Percentiles rank a stretch among this genome's conserved stretches.
Conservation (phyloP, 768 basidiomycete species). For the Boletellus sp. region DNA sequence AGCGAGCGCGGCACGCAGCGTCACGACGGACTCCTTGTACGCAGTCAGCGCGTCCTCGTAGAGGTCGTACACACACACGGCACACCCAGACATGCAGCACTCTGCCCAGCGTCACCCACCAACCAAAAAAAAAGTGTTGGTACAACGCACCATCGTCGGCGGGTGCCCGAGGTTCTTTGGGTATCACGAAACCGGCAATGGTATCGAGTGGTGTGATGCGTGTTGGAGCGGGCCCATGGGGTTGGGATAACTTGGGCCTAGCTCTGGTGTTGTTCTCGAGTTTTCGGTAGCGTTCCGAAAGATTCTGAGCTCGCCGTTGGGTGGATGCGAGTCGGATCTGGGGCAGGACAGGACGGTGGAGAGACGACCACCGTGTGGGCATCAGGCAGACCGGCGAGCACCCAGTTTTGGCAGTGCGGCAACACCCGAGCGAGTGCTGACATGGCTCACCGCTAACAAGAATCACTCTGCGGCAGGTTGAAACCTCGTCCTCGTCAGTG, state of each 20-base stretch:
- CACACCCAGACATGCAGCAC: slow-evolving; percentile 94
- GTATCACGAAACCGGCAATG: slow-evolving; percentile 41
- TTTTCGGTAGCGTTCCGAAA: slow-evolving; percentile 51
- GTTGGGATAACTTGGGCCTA: slow-evolving; percentile 33
- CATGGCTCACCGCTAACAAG: no score
- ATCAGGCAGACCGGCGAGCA: neutral
- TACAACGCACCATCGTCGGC: slow-evolving; percentile 56
- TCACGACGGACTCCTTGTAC: slow-evolving; percentile 54
- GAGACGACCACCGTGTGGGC: slow-evolving; percentile 1
- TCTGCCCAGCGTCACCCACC: slow-evolving; percentile 43
- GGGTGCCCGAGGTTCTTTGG: slow-evolving; percentile 59
- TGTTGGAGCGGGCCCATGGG: neutral
- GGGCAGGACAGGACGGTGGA: neutral
- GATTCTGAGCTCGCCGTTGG: slow-evolving; percentile 50
- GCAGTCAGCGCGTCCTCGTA: slow-evolving; percentile 69
- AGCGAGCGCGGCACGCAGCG: slow-evolving; percentile 49
- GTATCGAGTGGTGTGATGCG: slow-evolving; percentile 3
- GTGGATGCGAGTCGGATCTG: slow-evolving; percentile 9
- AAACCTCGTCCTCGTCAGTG: no score
- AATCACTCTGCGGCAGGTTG: no score
- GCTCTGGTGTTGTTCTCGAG: slow-evolving; percentile 52
- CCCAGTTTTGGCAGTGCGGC: neutral
- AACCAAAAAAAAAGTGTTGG: neutral
- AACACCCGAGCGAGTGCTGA: neutral
- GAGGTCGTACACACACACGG: slow-evolving; percentile 86